Evolutionary conservation across 2,329 filamentous ascomycete genomes (phyloP).

Genomic region (Botrytis sinoallii): DNA sequence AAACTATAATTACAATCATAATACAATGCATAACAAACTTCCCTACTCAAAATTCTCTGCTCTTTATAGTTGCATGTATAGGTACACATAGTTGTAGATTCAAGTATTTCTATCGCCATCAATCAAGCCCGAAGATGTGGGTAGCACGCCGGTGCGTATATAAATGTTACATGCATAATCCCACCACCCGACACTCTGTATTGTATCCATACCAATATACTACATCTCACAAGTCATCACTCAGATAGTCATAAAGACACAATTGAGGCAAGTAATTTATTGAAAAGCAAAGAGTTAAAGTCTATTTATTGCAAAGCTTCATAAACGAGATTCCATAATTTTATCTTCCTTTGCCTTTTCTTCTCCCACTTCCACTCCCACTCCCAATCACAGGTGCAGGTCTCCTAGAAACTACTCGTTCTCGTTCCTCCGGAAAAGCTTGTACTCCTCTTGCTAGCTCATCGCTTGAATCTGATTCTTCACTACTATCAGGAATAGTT

Average conservation of each 20-base stretch:
- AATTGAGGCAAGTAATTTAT: not conserved
- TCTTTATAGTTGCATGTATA: no score
- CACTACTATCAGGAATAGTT: constrained; percentile 23
- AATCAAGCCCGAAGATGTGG: not conserved
- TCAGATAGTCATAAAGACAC: not conserved
- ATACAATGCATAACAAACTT: not conserved
- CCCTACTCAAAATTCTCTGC: not conserved
- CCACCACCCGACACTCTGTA: no score
- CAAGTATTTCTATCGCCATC: not conserved
- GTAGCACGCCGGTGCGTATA: not conserved
- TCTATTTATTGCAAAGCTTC: not conserved
- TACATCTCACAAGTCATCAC: not conserved
- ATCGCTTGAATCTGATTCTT: constrained; percentile 30
- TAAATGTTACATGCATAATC: no score
- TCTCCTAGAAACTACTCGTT: constrained; percentile 21
- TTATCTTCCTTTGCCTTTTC: constrained; percentile 29
- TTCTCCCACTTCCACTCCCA: constrained; percentile 24
- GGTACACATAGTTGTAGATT: not conserved
- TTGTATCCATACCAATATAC: not conserved
- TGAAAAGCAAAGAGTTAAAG: not conserved
- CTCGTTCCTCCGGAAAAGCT: constrained; percentile 30
- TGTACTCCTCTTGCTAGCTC: constrained; percentile 34
- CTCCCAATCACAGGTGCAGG: constrained; percentile 26
- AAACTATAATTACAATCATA: not conserved
- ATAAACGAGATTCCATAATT: not conserved